Base-by-base conservation (phyloP, 2,329 filamentous ascomycete genomes). In the Colletotrichum abscissum region DNA sequence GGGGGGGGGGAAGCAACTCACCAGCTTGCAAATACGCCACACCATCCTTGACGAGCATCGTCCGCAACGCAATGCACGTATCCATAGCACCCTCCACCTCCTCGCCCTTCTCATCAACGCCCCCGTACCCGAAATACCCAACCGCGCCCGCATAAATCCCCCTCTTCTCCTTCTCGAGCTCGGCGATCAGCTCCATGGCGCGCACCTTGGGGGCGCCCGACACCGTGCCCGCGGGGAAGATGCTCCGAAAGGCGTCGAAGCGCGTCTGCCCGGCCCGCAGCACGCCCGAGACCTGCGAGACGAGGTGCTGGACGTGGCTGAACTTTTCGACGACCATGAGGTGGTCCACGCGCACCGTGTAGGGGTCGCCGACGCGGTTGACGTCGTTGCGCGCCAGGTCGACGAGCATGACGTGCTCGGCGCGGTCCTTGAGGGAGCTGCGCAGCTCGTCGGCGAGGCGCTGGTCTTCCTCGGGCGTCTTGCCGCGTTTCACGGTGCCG, bases 321-420 rank as follows among this genome's bases (percentile, higher is more conserved):
- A 99, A 99, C 80, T 93, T 93, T 84, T 97, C 94, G 14, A 97
- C 94, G 2, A 95, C 94, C 96, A 98, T 98, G 75, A 98, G 86
- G 66, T 95, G 91, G 86, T 99, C 97, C 30, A 98, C 97, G 74
- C 94, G 91, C 35, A 96, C 98, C 33, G 94, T 94, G 49, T 92
- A 87, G 22, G 97, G 97, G 84, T 98, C 95, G 82, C 95, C 97
- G 26, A 99, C 94, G 62, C 97, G 92, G 85, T 98, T 98, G 77
- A 99, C 91, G 82, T 99, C 97, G 87, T 99, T 98, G 72, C 97
- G 92, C 14, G 97, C 97, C 69, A 98, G 88, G 82, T 99, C 96
- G 59, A 98, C 97, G 77, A 99, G 87, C 97, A 99, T 99, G 79
- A 98, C 95, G 86, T 98, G 95, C 85, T 97, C 94, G 63, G 94